Evolutionary conservation across 148 eudicot species (phyloP).

Genomic region (Diospyros kaki): DNA sequence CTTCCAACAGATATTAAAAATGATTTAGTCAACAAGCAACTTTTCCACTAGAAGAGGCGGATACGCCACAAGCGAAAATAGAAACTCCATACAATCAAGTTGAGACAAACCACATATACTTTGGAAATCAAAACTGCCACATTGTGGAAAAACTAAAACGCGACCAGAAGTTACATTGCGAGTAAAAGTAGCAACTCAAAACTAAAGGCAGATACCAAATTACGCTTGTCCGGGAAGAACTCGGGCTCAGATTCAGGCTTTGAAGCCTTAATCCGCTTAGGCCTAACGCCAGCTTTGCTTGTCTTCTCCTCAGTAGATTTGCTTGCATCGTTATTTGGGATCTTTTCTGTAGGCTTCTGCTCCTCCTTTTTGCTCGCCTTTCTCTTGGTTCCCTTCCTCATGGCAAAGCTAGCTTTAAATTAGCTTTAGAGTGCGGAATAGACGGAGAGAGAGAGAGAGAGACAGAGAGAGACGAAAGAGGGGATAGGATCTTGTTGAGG

Average conservation of each 20-base stretch:
- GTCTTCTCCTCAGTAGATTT: constrained; percentile 9
- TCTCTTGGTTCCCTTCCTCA: constrained; percentile 50
- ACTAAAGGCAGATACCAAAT: constrained; percentile 45
- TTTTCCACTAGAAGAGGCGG: too few relatives aligned
- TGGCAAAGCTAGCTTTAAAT: neutral
- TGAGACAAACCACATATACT: neutral
- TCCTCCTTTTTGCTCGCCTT: constrained; percentile 31
- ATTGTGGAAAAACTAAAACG: neutral
- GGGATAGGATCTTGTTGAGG: constrained; percentile 6
- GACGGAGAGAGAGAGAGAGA: neutral
- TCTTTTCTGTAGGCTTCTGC: constrained; percentile 13
- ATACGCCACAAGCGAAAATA: too few relatives aligned
- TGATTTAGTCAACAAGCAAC: too few relatives aligned
- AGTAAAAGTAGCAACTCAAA: neutral
- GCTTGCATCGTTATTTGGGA: constrained; percentile 5
- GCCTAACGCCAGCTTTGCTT: constrained; percentile 19
- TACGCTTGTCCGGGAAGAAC: constrained; percentile 72
- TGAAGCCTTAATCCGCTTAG: constrained; percentile 28
- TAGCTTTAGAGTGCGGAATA: neutral
- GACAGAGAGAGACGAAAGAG: constrained; percentile 13
- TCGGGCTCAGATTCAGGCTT: constrained; percentile 54
- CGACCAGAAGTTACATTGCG: too few relatives aligned
- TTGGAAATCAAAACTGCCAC: neutral
- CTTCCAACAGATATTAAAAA: too few relatives aligned
- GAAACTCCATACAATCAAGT: too few relatives aligned